Percentiles rank a stretch among this genome's conserved stretches.
These are phyloP conservation scores for Metschnikowia kofuensis DNA, from an alignment of 805 yeast genomes.

Conservation along the genomic window DNA sequence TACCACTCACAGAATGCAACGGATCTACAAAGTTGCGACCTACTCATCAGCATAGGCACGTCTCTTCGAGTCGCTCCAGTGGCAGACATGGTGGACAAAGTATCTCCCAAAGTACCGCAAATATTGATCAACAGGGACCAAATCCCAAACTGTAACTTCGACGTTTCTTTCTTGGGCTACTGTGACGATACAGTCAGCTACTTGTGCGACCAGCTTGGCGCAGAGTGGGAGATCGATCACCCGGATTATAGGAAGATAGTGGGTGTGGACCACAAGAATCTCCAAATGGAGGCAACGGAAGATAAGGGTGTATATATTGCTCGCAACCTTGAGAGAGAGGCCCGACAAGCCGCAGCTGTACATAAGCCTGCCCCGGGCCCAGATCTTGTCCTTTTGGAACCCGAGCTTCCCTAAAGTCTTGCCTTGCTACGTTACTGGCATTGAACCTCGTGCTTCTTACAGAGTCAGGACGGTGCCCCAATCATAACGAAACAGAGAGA, in stretches of 20 bases:
- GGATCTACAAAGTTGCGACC: constrained; percentile 70
- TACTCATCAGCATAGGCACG: constrained; percentile 83
- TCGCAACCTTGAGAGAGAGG: constrained; percentile 7
- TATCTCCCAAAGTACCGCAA: constrained; percentile 77
- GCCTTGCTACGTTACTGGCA: background rate
- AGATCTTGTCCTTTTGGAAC: constrained; percentile 16
- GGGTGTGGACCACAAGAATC: constrained; percentile 8
- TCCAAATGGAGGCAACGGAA: background rate
- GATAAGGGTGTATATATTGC: constrained; percentile 5
- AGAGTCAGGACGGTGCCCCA: too few relatives aligned
- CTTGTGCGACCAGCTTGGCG: constrained; percentile 37
- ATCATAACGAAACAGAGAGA: too few relatives aligned
- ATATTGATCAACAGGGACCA: constrained; percentile 75
- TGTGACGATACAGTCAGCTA: constrained; percentile 81
- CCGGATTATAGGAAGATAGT: constrained; percentile 19
- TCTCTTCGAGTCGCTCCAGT: constrained; percentile 92
- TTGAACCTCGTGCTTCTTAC: too few relatives aligned
- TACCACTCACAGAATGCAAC: constrained; percentile 59
- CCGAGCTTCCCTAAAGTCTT: constrained; percentile 1
- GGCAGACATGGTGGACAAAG: constrained; percentile 74
- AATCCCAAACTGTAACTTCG: constrained; percentile 74
- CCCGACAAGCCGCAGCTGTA: background rate
- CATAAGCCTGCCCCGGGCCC: constrained; percentile 10
- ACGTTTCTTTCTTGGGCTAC: constrained; percentile 68
- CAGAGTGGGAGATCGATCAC: constrained; percentile 34